Conservation (phyloP, 768 basidiomycete species). For the Lactarius deliciosus region DNA sequence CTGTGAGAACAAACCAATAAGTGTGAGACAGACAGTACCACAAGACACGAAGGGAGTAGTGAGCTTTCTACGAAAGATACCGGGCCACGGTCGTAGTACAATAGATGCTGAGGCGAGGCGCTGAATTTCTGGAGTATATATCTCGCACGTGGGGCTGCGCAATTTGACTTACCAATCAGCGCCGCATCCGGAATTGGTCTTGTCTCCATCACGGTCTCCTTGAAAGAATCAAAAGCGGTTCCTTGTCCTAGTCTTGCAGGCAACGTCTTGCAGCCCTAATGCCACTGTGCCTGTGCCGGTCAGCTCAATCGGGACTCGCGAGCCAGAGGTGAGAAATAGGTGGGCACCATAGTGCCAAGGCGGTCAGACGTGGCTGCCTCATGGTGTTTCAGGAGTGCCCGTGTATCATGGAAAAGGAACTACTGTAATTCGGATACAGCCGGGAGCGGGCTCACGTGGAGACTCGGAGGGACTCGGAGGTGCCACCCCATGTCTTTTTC, state of each 20-base stretch:
- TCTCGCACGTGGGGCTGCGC: neutral
- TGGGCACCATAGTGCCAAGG: neutral
- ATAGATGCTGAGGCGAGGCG: neutral
- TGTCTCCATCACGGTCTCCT: neutral
- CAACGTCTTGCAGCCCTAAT: neutral
- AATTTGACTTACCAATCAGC: neutral
- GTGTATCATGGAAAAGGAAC: neutral
- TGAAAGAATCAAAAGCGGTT: neutral
- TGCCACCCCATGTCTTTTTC: neutral
- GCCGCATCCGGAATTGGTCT: neutral
- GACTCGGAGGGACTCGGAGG: no score
- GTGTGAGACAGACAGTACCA: neutral
- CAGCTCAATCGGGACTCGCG: neutral
- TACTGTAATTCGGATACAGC: neutral
- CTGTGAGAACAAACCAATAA: neutral
- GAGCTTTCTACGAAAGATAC: neutral
- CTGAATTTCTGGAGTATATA: neutral
- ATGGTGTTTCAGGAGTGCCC: neutral
- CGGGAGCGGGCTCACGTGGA: neutral
- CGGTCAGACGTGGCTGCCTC: neutral
- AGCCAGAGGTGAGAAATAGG: neutral
- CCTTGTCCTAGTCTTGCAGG: neutral
- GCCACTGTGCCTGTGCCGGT: neutral
- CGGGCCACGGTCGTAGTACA: neutral
- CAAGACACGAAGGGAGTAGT: neutral